Evolutionary conservation across 2,329 filamentous ascomycete genomes (phyloP), one percentile per base, ranked within the genome.

Genomic region (Sarocladiaceae sp.): DNA sequence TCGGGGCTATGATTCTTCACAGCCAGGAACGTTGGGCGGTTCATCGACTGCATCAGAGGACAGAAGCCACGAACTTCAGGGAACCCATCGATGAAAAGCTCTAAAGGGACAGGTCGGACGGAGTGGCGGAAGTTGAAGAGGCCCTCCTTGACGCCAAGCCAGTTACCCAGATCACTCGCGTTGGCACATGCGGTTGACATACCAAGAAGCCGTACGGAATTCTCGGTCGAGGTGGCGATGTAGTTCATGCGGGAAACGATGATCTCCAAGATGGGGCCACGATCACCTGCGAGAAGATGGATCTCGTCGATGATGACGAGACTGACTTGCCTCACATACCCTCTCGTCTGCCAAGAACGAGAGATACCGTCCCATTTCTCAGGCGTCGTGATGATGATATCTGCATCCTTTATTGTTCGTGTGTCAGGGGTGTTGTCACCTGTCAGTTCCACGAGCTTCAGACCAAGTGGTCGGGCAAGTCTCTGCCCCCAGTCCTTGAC

Each of bases 321-420:
- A 48, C 89, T 91, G 48, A 98, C 93, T 64, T 96, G 85, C 43
- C 89, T 82, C 32, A 98, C 93, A 54, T 98, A 98, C 48, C 87
- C 86, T 79, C 93, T 85, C 4, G 91, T 97, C 63, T 97, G 90
- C 93, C 94, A 98, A 58, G 88, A 95, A 77, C 93, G 86, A 55
- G 88, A 95, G 54, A 98, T 97, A 78, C 94, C 94, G 60, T 98
- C 94, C 93, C 93, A 98, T 62, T 98, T 98, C 67, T 98, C 93
- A n/a, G 93, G 94, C 0, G 94, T 98, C 0, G 93, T 98, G 56
- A 98, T 89, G 55, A 98, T 98, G 50, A 98, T 88, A 60, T 98
- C 93, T 3, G 93, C 93, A 59, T 97, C 85, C 54, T 90, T 81
- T 55, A 98, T 98, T 0, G 91, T 96, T 42, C 88, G 78, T 1